Base-by-base conservation (phyloP, 2,329 filamentous ascomycete genomes). In the Colletotrichum ledebouriae region DNA sequence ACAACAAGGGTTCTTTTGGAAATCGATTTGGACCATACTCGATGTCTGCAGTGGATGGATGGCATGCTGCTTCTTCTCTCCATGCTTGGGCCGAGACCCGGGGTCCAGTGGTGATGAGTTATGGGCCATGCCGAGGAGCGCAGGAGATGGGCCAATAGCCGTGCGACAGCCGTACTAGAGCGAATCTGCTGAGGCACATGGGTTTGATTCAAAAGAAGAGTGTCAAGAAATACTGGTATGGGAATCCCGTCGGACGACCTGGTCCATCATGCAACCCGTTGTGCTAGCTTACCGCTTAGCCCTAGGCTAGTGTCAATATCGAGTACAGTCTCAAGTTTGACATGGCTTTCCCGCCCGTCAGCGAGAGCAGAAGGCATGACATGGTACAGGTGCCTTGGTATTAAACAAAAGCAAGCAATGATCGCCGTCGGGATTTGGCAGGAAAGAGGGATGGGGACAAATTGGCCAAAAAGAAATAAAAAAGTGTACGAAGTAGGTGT, bases 391-490 rank as follows among this genome's bases (percentile, higher is more conserved):
- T n/a, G 12, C 25, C 25, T 29, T 29, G 61, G 49, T n/a, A 15
- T 52, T 29, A 20, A 10, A 11, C 20, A 53, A 57, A 58, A 58
- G 64, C 13, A 58, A 58, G 59, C 37, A 60, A 56, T 55, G 25
- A 55, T 61, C 29, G 29, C 29, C 33, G 39, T 20, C 49, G 22
- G 49, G 25, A 37, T 11, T 44, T 49, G 34, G 17, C 33, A 13
- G 50, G 29, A 29, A 34, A 41, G 46, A 46, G 39, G 20, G 37
- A 25, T 29, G 53, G 39, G 11, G 37, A 15, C 39, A 44, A 44
- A 42, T 29, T 15, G 34, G 33, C 50, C 11, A 49, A 22, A 20
- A 39, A 39, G 17, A 37, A 42, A 34, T 13, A 15, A 15, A 37
- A 17, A 29, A 13, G 25, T 29, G 25, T 6, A 29, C 25, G 25